Percentiles rank a stretch among this genome's conserved stretches.
These are phyloP conservation scores for Pneumocystis carinii DNA, from an alignment of 1,139 yeast species.

Conservation along the genomic window DNA sequence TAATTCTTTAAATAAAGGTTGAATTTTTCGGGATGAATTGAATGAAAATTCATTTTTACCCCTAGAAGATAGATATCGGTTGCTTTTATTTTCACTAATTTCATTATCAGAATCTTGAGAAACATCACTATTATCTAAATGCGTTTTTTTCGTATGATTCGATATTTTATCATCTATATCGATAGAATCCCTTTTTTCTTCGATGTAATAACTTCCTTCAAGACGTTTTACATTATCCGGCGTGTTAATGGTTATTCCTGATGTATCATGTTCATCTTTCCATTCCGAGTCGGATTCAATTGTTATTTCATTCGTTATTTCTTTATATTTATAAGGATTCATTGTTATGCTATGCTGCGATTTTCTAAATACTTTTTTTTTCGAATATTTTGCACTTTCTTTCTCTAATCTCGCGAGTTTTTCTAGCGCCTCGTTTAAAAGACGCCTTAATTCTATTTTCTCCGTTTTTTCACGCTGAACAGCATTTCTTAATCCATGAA, in stretches of 20 bases:
- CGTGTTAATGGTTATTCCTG: constrained; percentile 9
- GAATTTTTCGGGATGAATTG: neutral
- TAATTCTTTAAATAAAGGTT: neutral
- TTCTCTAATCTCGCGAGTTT: constrained; percentile 13
- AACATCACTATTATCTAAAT: neutral
- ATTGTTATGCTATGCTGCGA: neutral
- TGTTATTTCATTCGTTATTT: constrained; percentile 2
- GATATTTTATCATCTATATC: neutral
- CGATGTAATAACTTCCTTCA: neutral
- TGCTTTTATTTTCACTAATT: neutral
- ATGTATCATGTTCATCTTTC: constrained; percentile 15
- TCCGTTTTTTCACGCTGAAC: constrained; percentile 25
- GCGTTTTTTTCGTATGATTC: neutral
- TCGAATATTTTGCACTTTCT: constrained; percentile 1
- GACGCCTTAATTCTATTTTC: constrained; percentile 23
- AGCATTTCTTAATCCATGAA: constrained; percentile 20
- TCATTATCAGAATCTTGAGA: neutral
- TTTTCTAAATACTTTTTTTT: neutral
- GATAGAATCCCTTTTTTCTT: neutral
- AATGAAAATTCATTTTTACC: neutral
- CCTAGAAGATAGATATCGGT: neutral
- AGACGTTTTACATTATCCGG: neutral
- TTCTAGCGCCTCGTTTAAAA: constrained; percentile 18
- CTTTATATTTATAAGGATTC: constrained; percentile 1
- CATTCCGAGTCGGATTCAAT: constrained; percentile 16